Evolutionary conservation across 2,329 filamentous ascomycete species (phyloP), one percentile per base, ranked within the genome.

Genomic region (Fusarium globosum): DNA sequence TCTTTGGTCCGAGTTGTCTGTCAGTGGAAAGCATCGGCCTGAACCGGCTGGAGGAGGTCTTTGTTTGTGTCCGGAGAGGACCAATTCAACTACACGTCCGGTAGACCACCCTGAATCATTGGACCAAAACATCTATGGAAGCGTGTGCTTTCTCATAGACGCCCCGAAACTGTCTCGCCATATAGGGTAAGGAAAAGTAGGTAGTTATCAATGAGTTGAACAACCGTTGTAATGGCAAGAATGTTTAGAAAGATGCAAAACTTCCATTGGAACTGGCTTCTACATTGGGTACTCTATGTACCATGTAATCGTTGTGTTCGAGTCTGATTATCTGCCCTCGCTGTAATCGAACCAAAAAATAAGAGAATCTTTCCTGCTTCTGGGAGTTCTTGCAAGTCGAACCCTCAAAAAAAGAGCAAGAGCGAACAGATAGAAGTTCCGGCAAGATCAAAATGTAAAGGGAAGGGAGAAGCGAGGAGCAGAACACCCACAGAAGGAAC

Each of bases 11-110:
- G 39, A 41, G 65, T 43, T 69, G 33, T 52, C 21, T 69, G 33
- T 53, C 33, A 41, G 41, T 68, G 48, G 53, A 68, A 68, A 68
- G 45, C 42, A 48, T 68, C 51, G 65, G 45, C 35, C 35, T 56
- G 41, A 42, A 48, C 58, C 67, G 51, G 51, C 36, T 69, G 65
- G 38, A 45, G 43, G 8, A 64, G 58, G 43, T 42, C 36, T 42
- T 55, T 43, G 36, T 23, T 39, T 28, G 15, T 53, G 23, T 13
- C 23, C 28, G 35, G 23, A 21, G 20, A 55, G 7, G 14, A 39
- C 35, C 35, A 41, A 26, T 45, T 57, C 21, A 45, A 26, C 16
- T 20, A n/a, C 30, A 36, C 30, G 35, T 39, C 39, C 39, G 15
- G 38, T 28, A 65, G 46, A 57, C n/a, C 38, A 36, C 23, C 39